These are phyloP conservation scores for Suillus subluteus DNA, from an alignment of 768 basidiomycete species.

Conservation along the genomic window DNA sequence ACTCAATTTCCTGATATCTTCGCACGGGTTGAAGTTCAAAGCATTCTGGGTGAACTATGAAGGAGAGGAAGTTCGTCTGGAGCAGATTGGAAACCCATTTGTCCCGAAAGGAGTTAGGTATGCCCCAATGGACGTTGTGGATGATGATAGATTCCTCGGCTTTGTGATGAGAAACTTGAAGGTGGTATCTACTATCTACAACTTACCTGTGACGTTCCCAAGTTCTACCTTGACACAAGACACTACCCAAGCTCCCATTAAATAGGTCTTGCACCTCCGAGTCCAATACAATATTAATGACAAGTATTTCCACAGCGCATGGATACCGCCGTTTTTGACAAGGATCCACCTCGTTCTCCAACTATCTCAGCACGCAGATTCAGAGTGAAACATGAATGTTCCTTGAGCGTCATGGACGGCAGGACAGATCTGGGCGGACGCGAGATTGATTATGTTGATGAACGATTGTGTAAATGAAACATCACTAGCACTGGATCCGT, in stretches of 20 bases:
- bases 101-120: background rate
- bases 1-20: background rate
- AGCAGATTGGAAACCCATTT: background rate
- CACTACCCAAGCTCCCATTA: background rate
- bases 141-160: background rate
- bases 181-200: background rate
- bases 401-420: background rate
- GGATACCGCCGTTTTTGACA: background rate
- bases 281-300: background rate
- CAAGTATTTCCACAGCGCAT: background rate
- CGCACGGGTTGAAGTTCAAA: background rate
- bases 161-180: conserved; percentile 5
- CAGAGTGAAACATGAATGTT: background rate
- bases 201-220: background rate
- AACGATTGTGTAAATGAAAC: background rate
- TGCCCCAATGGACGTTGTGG: background rate
- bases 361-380: background rate
- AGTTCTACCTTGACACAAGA: background rate
- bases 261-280: background rate
- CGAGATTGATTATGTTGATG: background rate
- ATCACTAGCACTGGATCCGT: background rate
- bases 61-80: background rate
- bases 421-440: background rate
- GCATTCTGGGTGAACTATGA: conserved; percentile 1
- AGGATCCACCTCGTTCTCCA: background rate